Evolutionary conservation across 148 eudicot species (phyloP), one percentile per base, ranked within the genome.

Genomic region (Dianthus caryophyllus): DNA sequence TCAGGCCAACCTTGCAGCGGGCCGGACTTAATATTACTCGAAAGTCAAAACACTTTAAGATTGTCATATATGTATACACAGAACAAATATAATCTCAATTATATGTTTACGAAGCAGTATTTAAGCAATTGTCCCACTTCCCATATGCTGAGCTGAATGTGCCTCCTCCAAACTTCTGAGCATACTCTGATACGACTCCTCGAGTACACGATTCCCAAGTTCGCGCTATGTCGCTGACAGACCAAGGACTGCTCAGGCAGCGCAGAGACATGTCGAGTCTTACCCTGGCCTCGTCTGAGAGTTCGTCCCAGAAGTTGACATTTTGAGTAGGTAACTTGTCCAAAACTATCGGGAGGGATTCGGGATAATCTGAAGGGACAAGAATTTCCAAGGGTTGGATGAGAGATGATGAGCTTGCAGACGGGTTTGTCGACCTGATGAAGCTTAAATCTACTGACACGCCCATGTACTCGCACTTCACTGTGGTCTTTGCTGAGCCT

Each of bases 201-300:
- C 65, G 76, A 3, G 75, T 72, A 61, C 76, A 79, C 27, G 10
- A 31, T 57, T 79, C 76, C 82, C 82, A 79, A 31, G 67, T 71
- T 47, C 46, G 69, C 29, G 68, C 78, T 60, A 71, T 79, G 56
- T 79, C 78, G 47, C 53, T 51, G n/a, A 79, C 70, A 11, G 78
- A 71, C 27, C 67, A 39, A 30, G 78, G 82, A 30, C 71, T 18
- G 17, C 29, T 5, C 44, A 69, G 39, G 9, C 41, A 7, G 6
- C 44, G 55, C 30, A 69, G 65, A 59, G 15, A 29, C 0, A 27
- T 5, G 13, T 31, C 65, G 10, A 69, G 18, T 24, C 64, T 69
- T 13, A 21, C 60, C 21, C 33, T 27, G 44, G 65, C 72, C 41
- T 69, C 26, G 2, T 5, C 24, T 16, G 72, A 44, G 39, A 69